These are phyloP conservation scores for Coniochaeta ligniaria DNA, from an alignment of 2,329 filamentous ascomycete species.

Conservation along the genomic window DNA sequence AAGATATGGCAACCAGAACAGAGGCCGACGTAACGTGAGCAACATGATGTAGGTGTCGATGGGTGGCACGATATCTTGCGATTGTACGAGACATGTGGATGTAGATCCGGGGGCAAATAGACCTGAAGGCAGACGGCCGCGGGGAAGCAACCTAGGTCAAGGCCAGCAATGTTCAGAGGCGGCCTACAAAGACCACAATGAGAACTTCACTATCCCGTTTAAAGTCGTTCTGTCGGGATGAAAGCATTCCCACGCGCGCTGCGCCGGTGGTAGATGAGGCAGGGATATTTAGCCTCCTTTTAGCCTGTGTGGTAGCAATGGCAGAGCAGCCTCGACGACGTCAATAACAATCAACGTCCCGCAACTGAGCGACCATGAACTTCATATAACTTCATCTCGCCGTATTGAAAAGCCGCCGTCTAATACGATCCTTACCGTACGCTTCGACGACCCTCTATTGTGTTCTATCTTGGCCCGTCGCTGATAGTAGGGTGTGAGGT, in stretches of 20 bases:
- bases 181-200: not conserved
- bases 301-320: constrained; percentile 7
- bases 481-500: not conserved
- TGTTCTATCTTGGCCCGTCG: not conserved
- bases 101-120: no score
- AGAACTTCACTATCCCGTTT: not conserved
- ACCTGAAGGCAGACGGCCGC: no score
- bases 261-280: not conserved
- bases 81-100: no score
- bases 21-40: no score
- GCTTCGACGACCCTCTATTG: not conserved
- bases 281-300: constrained; percentile 9
- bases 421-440: not conserved
- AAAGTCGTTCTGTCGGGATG: not conserved
- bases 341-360: not conserved
- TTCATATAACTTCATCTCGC: constrained; percentile 2
- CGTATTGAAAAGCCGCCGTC: not conserved
- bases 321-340: not conserved
- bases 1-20: no score
- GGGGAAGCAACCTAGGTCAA: no score
- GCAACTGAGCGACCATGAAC: not conserved
- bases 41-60: no score
- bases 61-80: no score
- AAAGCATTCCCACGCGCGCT: no score
- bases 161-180: no score